A percentile compares a stretch with the other conserved stretches of the same genome.
phyloP scores from a whole-genome alignment of 305 asterid genomes.

The Solanum chacoense region DNA sequence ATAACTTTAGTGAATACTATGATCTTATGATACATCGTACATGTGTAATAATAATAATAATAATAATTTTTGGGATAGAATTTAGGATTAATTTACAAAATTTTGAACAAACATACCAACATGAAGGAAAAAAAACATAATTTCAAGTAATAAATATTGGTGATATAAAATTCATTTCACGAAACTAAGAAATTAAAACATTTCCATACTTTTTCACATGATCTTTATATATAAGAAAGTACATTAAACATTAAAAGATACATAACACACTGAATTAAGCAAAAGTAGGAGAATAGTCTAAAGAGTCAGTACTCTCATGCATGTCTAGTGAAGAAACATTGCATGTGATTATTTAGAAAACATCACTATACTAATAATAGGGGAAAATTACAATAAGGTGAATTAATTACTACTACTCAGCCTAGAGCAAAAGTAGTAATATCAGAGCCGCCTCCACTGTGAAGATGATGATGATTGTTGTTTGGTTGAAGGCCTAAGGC shows the following conservation, averaged over 20 bases:
- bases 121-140: background rate
- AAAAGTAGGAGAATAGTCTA: background rate
- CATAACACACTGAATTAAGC: background rate
- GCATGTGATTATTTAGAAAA: background rate
- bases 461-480: slow-evolving; percentile 28
- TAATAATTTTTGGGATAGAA: background rate
- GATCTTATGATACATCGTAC: background rate
- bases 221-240: background rate
- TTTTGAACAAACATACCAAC: background rate
- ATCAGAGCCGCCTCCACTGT: slow-evolving; percentile 68
- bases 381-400: background rate
- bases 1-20: background rate
- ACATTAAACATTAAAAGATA: background rate
- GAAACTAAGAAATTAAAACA: background rate
- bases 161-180: background rate
- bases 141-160: background rate
- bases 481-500: slow-evolving; percentile 44
- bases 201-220: background rate
- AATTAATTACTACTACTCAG: slow-evolving; percentile 26
- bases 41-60: too few species aligned
- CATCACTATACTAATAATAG: background rate
- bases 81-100: background rate
- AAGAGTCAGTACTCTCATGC: background rate
- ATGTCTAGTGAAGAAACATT: background rate
- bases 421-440: slow-evolving; percentile 57